phyloP scores from a whole-genome alignment of 2,329 filamentous ascomycete species.

The Aureobasidium sp. region DNA sequence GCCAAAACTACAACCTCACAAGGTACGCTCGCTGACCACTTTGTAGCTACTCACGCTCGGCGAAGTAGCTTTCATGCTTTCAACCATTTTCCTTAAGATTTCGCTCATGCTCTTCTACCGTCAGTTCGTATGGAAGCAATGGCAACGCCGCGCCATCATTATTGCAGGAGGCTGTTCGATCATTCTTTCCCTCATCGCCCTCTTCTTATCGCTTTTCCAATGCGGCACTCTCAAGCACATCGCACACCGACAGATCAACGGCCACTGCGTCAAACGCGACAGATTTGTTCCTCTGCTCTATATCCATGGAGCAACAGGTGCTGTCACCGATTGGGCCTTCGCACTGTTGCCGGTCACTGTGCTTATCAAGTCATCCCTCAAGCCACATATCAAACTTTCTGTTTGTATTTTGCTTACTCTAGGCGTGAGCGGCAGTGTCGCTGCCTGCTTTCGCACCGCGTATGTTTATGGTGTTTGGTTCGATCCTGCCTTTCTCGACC shows the following conservation, averaged over 20 bases:
- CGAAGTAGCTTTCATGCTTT: slow-evolving; percentile 28
- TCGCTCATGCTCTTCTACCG: slow-evolving; percentile 38
- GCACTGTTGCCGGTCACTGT: slow-evolving; percentile 32
- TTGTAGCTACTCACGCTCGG: neutral
- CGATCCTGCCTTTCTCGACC: slow-evolving; percentile 17
- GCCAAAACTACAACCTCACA: neutral
- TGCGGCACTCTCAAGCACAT: slow-evolving; percentile 23
- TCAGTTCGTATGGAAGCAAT: slow-evolving; percentile 31
- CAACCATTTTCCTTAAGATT: slow-evolving; percentile 35
- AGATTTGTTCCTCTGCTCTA: slow-evolving; percentile 18
- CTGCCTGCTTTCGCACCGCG: slow-evolving; percentile 19
- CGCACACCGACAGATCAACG: slow-evolving; percentile 15
- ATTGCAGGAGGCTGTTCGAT: slow-evolving; percentile 18
- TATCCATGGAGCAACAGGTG: slow-evolving; percentile 25
- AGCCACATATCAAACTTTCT: slow-evolving; percentile 31
- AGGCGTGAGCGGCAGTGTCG: slow-evolving; percentile 23
- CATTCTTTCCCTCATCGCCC: slow-evolving; percentile 27
- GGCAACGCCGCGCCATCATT: slow-evolving; percentile 28
- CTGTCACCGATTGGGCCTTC: slow-evolving; percentile 28
- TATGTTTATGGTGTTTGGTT: slow-evolving; percentile 16
- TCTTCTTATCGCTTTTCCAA: slow-evolving; percentile 26
- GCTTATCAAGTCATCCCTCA: slow-evolving; percentile 33
- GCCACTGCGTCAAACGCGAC: slow-evolving; percentile 19
- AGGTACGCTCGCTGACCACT: neutral
- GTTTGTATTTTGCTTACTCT: slow-evolving; percentile 33